phyloP scores from a whole-genome alignment of 179 eudicot species.

The Beta macrorhiza region DNA sequence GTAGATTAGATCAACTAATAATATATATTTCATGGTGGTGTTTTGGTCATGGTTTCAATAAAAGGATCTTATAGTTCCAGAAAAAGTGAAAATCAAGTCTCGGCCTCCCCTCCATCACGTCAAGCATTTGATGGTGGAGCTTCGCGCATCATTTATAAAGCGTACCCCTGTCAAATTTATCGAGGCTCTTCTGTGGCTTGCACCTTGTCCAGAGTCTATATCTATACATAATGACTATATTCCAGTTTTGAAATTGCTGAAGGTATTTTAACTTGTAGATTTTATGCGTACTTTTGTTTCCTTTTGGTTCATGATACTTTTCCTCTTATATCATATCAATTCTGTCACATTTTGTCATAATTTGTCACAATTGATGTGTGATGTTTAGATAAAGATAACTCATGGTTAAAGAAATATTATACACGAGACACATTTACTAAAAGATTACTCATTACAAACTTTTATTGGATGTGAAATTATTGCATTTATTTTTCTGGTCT shows the following conservation, averaged over 20 bases:
- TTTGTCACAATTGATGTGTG: not conserved
- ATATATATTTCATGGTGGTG: not conserved
- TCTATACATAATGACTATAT: not conserved
- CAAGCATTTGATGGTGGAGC: slow-evolving; percentile 13
- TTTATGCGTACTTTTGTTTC: not conserved
- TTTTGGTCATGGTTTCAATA: not conserved
- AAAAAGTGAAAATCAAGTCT: slow-evolving; percentile 19
- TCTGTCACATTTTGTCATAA: not conserved
- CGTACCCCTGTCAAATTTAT: slow-evolving; percentile 11
- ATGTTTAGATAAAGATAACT: not conserved
- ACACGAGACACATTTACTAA: no score
- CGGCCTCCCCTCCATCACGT: slow-evolving; percentile 21
- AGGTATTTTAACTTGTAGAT: slow-evolving; percentile 9
- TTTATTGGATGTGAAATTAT: not conserved
- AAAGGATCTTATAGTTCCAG: slow-evolving; percentile 19
- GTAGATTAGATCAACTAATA: not conserved
- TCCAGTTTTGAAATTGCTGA: slow-evolving; percentile 9
- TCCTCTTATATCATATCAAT: not conserved
- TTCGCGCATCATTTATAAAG: slow-evolving; percentile 16
- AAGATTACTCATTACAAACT: no score
- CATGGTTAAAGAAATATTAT: not conserved
- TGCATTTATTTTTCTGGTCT: not conserved
- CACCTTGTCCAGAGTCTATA: slow-evolving; percentile 21
- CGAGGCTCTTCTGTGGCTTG: slow-evolving; percentile 26
- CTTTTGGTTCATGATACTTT: not conserved